Conservation (phyloP, 2,329 filamentous ascomycete genomes). For the Lecanicillium sp. region DNA sequence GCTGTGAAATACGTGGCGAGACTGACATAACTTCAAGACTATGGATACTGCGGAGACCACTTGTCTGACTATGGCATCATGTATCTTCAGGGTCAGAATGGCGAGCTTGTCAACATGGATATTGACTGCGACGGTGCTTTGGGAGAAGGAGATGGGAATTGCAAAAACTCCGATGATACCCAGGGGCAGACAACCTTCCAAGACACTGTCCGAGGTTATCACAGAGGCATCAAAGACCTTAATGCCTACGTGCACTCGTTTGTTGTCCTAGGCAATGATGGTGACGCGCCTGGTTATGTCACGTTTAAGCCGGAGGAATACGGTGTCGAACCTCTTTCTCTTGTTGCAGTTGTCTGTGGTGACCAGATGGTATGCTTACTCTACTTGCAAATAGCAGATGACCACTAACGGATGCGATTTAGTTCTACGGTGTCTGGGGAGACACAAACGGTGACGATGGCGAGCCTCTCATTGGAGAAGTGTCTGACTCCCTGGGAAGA, state of each 20-base stretch:
- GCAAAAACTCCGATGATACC: conserved; percentile 35
- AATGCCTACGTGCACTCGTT: conserved; percentile 47
- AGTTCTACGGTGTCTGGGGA: conserved; percentile 49
- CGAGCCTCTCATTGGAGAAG: conserved; percentile 39
- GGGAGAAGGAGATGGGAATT: conserved; percentile 36
- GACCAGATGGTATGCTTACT: conserved; percentile 37
- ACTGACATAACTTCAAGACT: not conserved
- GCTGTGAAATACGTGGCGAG: not conserved
- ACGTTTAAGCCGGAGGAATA: conserved; percentile 35
- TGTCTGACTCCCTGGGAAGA: conserved; percentile 41
- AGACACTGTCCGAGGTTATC: conserved; percentile 29
- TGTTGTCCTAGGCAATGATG: conserved; percentile 48
- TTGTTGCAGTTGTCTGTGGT: conserved; percentile 50
- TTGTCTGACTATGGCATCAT: conserved; percentile 31
- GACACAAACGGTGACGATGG: conserved; percentile 45
- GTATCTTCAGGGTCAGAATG: conserved; percentile 37
- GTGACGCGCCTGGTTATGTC: conserved; percentile 24
- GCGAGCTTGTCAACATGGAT: conserved; percentile 48
- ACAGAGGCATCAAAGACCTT: conserved; percentile 35
- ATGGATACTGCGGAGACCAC: conserved; percentile 37
- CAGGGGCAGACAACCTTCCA: conserved; percentile 40
- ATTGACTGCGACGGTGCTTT: conserved; percentile 52
- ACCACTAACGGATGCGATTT: no score
- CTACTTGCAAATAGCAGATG: no score
- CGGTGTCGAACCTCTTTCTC: conserved; percentile 42